These are phyloP conservation scores for Apophysomyces elegans DNA, from an alignment of 371 early-diverging fungal species.

Conservation along the genomic window DNA sequence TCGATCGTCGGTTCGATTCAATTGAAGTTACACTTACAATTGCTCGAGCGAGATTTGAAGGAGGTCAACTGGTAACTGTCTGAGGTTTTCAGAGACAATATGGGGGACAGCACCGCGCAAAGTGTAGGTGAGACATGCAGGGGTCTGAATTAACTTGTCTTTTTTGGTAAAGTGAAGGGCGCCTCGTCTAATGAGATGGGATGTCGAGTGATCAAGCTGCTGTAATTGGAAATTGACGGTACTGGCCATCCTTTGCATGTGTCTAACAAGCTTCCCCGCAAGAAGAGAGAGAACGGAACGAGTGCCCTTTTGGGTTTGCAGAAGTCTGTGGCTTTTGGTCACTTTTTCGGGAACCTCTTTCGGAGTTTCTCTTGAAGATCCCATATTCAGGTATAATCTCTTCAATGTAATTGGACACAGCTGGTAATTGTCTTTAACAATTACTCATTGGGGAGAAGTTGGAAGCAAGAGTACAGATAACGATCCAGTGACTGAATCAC, in stretches of 20 bases:
- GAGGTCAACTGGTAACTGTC: conserved; percentile 48
- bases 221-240: conserved; percentile 30
- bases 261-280: neutral
- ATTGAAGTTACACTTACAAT: conserved; percentile 44
- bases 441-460: too few relatives aligned
- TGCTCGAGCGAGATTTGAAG: conserved; percentile 62
- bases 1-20: neutral
- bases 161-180: conserved; percentile 42
- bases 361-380: too few relatives aligned
- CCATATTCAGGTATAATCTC: too few relatives aligned
- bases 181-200: conserved; percentile 39
- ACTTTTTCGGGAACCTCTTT: neutral
- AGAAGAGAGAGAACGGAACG: conserved; percentile 6
- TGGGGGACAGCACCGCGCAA: conserved; percentile 78
- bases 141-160: conserved; percentile 60
- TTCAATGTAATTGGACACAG: too few relatives aligned
- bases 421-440: too few relatives aligned
- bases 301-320: neutral
- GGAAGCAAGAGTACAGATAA: too few relatives aligned
- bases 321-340: conserved; percentile 4
- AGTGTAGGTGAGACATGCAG: conserved; percentile 73
- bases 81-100: conserved; percentile 67
- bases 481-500: too few relatives aligned
- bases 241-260: conserved; percentile 39
- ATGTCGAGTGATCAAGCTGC: conserved; percentile 21